phyloP scores from a whole-genome alignment of 2,329 filamentous ascomycete species.

The Curvularia hawaiiensis region DNA sequence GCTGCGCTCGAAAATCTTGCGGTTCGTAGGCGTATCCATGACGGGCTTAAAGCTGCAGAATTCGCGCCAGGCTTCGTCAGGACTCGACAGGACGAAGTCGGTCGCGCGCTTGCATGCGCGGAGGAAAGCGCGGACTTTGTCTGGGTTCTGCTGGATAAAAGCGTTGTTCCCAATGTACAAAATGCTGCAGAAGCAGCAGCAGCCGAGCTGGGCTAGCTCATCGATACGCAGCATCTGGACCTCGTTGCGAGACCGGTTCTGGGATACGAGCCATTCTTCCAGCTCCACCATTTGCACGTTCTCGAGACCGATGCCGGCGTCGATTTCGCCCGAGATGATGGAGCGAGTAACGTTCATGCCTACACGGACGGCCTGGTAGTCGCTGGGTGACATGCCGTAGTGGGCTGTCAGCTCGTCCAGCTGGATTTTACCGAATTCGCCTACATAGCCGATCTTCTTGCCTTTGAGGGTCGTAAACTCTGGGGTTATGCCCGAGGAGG shows the following conservation, averaged over 20 bases:
- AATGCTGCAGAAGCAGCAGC: slow-evolving; percentile 84
- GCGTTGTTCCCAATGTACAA: slow-evolving; percentile 78
- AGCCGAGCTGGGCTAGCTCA: slow-evolving; percentile 77
- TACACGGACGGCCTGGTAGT: slow-evolving; percentile 78
- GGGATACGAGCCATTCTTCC: slow-evolving; percentile 72
- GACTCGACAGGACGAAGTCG: slow-evolving; percentile 70
- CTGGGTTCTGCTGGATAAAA: slow-evolving; percentile 70
- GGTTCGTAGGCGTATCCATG: slow-evolving; percentile 71
- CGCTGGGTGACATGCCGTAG: slow-evolving; percentile 73
- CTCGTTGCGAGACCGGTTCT: slow-evolving; percentile 67
- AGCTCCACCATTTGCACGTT: slow-evolving; percentile 86
- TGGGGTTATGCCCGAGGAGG: slow-evolving; percentile 72
- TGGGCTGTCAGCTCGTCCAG: slow-evolving; percentile 80
- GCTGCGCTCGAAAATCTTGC: slow-evolving; percentile 80
- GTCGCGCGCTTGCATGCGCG: slow-evolving; percentile 76
- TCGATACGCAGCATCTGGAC: slow-evolving; percentile 84
- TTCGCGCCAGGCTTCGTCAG: slow-evolving; percentile 67
- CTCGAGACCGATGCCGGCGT: slow-evolving; percentile 77
- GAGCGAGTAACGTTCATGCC: slow-evolving; percentile 83
- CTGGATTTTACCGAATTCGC: slow-evolving; percentile 81
- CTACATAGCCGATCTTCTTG: slow-evolving; percentile 79
- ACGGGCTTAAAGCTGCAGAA: slow-evolving; percentile 75
- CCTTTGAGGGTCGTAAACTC: slow-evolving; percentile 78
- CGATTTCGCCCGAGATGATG: slow-evolving; percentile 73
- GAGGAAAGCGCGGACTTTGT: slow-evolving; percentile 70